A percentile compares a stretch with the other conserved stretches of the same genome.
These are phyloP conservation scores for Vigna unguiculata DNA, from an alignment of 306 rosid genomes.

Conservation along the genomic window DNA sequence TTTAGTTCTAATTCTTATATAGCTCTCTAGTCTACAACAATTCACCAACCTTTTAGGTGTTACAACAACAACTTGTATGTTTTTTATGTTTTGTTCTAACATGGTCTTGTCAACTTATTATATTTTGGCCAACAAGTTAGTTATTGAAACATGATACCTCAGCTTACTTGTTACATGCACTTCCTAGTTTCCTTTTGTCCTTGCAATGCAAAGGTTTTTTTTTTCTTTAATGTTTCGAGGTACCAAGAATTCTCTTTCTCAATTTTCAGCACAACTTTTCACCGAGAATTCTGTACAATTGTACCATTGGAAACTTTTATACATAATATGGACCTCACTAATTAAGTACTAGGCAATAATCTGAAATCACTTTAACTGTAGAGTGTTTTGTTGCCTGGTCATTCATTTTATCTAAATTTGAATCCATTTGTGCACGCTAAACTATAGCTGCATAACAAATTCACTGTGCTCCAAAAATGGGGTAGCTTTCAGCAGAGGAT, in stretches of 20 bases:
- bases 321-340: slow-evolving; percentile 22
- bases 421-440: not conserved
- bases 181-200: slow-evolving; percentile 30
- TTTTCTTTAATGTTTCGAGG: not conserved
- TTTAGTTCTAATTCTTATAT: slow-evolving; percentile 35
- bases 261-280: slow-evolving; percentile 24
- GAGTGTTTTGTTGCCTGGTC: slow-evolving; percentile 26
- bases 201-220: not conserved
- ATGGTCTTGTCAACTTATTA: slow-evolving; percentile 35
- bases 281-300: slow-evolving; percentile 33
- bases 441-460: slow-evolving; percentile 13
- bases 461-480: not conserved
- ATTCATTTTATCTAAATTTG: slow-evolving; percentile 4
- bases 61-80: slow-evolving; percentile 43
- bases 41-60: slow-evolving; percentile 44
- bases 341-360: not conserved
- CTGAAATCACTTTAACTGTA: slow-evolving; percentile 19
- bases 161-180: slow-evolving; percentile 7
- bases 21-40: slow-evolving; percentile 41
- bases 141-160: slow-evolving; percentile 16
- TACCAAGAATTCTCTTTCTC: slow-evolving; percentile 16
- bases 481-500: slow-evolving; percentile 12
- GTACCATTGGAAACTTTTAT: slow-evolving; percentile 9
- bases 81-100: slow-evolving; percentile 38
- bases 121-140: slow-evolving; percentile 33